phyloP scores from a whole-genome alignment of 164 flowering plant genomes.

The Macadamia tetraphylla region DNA sequence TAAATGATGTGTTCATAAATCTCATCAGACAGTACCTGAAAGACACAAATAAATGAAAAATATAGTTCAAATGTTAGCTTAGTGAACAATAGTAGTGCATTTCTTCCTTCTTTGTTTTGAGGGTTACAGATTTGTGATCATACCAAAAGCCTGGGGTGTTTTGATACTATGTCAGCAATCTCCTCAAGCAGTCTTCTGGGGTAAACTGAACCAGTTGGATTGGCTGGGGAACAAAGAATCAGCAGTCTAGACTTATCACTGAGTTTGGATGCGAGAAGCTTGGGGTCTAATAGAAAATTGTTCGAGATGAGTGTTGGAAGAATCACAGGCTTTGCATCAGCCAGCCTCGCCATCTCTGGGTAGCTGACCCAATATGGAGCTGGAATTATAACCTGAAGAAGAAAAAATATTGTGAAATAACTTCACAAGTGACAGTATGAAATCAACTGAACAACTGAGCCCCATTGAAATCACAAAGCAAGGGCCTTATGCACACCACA shows the following conservation, averaged over 20 bases:
- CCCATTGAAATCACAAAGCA: neutral
- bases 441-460: neutral
- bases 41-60: constrained; percentile 4
- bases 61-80: neutral
- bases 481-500: neutral
- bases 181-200: constrained; percentile 75
- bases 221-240: constrained; percentile 90
- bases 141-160: constrained; percentile 91
- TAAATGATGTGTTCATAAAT: constrained; percentile 94
- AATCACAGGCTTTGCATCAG: constrained; percentile 89
- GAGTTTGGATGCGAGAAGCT: constrained; percentile 65
- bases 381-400: constrained; percentile 77
- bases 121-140: neutral
- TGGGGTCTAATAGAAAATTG: constrained; percentile 75
- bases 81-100: neutral
- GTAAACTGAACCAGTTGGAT: constrained; percentile 95
- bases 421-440: neutral
- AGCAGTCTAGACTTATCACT: constrained; percentile 84
- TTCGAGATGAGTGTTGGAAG: constrained; percentile 67
- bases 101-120: neutral
- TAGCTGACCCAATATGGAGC: constrained; percentile 96
- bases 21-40: constrained; percentile 90
- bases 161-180: constrained; percentile 78
- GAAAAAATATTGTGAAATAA: neutral
- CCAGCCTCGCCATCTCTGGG: constrained; percentile 93